phyloP scores from a whole-genome alignment of 2,329 filamentous ascomycete species.

The Decorospora gaudefroyi region DNA sequence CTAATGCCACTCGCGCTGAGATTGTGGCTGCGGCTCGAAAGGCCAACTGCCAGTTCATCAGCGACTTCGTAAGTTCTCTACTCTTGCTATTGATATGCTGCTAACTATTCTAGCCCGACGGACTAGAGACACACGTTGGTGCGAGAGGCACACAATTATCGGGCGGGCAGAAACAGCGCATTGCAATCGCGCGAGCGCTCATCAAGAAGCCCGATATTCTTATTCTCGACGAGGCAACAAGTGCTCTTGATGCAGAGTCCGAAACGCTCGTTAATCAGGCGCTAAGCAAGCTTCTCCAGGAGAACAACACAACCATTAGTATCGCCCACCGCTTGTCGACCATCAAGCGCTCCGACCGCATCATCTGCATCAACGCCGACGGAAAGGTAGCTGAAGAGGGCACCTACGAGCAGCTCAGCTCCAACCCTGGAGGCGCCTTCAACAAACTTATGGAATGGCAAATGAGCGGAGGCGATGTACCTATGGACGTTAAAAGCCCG shows the following conservation, averaged over 20 bases:
- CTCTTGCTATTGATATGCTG: not conserved
- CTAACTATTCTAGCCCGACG: slow-evolving; percentile 67
- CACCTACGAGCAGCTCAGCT: slow-evolving; percentile 75
- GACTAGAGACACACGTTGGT: slow-evolving; percentile 90
- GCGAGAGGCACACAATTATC: slow-evolving; percentile 91
- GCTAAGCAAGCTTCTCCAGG: slow-evolving; percentile 75
- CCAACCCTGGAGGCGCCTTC: slow-evolving; percentile 78
- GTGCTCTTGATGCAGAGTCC: slow-evolving; percentile 91
- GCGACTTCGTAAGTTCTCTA: slow-evolving; percentile 72
- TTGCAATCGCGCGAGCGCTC: slow-evolving; percentile 91
- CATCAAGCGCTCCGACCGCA: slow-evolving; percentile 92
- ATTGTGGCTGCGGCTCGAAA: slow-evolving; percentile 85
- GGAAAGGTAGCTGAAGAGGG: slow-evolving; percentile 91
- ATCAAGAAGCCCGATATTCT: slow-evolving; percentile 96
- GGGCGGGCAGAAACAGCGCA: slow-evolving; percentile 95
- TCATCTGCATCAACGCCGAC: slow-evolving; percentile 86
- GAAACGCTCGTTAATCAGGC: slow-evolving; percentile 96
- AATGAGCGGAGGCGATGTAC: slow-evolving; percentile 77
- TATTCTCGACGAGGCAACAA: slow-evolving; percentile 93
- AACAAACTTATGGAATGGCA: slow-evolving; percentile 99
- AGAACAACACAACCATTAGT: slow-evolving; percentile 93
- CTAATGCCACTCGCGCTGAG: slow-evolving; percentile 74
- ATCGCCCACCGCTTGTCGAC: slow-evolving; percentile 96
- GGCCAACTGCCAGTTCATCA: slow-evolving; percentile 95
- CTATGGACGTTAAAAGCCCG: slow-evolving; percentile 35